Evolutionary conservation across 108 stramenopile species (phyloP).

Genomic region (Pseudonitzschia delicatissima): DNA sequence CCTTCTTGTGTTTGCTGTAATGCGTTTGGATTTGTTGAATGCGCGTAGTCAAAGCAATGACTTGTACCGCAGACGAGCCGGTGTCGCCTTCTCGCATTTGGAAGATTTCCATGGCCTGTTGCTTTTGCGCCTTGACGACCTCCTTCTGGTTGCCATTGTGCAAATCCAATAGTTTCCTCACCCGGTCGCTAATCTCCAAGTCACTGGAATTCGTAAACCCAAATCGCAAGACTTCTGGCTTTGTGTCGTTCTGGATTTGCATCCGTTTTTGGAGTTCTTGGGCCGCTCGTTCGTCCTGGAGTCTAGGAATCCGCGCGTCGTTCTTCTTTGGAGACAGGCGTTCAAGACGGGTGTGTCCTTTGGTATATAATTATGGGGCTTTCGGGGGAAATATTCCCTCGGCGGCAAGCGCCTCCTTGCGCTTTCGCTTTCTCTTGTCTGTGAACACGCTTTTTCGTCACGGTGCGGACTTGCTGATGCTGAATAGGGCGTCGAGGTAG

Average conservation of each 20-base stretch:
- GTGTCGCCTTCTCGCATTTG: conserved; percentile 86
- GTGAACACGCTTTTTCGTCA: conserved; percentile 37
- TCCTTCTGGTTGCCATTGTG: conserved; percentile 77
- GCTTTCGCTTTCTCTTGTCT: conserved; percentile 32
- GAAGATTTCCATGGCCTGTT: conserved; percentile 85
- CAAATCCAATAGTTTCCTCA: conserved; percentile 67
- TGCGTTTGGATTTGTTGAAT: conserved; percentile 90
- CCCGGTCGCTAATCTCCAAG: conserved; percentile 64
- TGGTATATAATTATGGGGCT: conserved; percentile 65
- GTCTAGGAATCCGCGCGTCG: conserved; percentile 52
- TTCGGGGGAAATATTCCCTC: conserved; percentile 42
- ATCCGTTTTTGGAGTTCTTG: conserved; percentile 62
- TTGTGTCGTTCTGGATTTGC: conserved; percentile 24
- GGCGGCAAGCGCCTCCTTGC: conserved; percentile 33
- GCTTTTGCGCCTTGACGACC: conserved; percentile 76
- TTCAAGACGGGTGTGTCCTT: conserved; percentile 64
- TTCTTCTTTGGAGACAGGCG: conserved; percentile 60
- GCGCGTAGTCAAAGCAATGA: conserved; percentile 79
- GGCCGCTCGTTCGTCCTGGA: conserved; percentile 48
- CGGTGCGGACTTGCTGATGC: conserved; percentile 41
- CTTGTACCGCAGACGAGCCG: conserved; percentile 58
- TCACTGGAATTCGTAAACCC: conserved; percentile 26
- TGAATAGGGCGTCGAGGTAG: not conserved
- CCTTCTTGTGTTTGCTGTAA: conserved; percentile 76
- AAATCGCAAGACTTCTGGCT: conserved; percentile 30